These are phyloP conservation scores for Hirsutella rhossiliensis DNA, from an alignment of 2,329 filamentous ascomycete genomes.

Conservation along the genomic window DNA sequence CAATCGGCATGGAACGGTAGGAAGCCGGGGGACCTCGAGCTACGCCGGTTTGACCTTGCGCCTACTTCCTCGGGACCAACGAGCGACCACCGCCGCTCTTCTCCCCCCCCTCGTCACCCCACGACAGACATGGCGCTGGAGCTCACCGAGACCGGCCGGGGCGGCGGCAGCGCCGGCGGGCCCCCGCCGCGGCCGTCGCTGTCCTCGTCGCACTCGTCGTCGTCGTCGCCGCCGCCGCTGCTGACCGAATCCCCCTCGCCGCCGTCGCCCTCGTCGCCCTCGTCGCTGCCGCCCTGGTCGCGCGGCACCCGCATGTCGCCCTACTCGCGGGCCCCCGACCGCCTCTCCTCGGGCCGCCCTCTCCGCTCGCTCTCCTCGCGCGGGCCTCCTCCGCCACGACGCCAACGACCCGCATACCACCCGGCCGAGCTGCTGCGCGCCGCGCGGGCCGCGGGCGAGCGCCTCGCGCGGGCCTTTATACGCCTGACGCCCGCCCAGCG, in stretches of 20 bases:
- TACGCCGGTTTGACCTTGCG: too few species aligned
- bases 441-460: conserved; percentile 14
- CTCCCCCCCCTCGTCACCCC: not conserved
- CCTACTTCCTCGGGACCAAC: not conserved
- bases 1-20: too few species aligned
- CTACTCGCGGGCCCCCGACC: too few species aligned
- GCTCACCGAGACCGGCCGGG: not conserved
- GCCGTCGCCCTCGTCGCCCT: too few species aligned
- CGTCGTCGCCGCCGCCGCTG: not conserved
- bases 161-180: not conserved
- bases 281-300: too few species aligned
- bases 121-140: not conserved
- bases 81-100: not conserved
- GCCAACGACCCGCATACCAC: not conserved
- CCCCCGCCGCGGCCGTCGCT: not conserved
- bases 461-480: conserved; percentile 37
- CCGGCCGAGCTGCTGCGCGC: not conserved
- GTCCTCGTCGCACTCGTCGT: conserved; percentile 15
- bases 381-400: not conserved
- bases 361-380: too few species aligned
- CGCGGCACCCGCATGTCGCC: too few species aligned
- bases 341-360: too few species aligned
- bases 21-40: too few species aligned
- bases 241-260: too few species aligned
- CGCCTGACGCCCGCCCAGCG: conserved; percentile 32